Evolutionary conservation across 805 yeast species (phyloP), one percentile per base, ranked within the genome.

Genomic region (Metschnikowia peoriensis): DNA sequence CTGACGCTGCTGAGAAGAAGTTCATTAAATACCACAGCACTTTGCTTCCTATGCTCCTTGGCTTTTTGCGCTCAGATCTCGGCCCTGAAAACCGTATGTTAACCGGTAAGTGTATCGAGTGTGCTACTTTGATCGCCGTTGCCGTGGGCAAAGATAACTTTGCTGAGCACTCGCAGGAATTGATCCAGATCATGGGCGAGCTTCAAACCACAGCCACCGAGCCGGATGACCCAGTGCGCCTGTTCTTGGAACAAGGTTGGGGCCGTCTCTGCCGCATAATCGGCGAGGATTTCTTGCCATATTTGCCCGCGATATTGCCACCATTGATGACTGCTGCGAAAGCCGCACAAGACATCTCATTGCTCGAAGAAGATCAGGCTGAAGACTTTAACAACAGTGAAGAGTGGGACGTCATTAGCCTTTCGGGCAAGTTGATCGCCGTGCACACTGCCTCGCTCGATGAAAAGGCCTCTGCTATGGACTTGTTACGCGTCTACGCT

Each of bases 101-200:
- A 59, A 89, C 88, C 66, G 98, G 96, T 22, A 93, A 92, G 70
- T 89, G 97, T 62, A 89, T 94, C 59, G 99, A 94, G 72, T 94
- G 99, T 71, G 85, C 97, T 7, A 89, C 98, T 1, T 77, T 94
- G 62, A 91, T 94, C 66, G 97, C 97, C 0, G 76, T 85, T 43
- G 98, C 99, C 14, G 98, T 94, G 29, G 98, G 98, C 22, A 86
- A 85, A 64, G 97, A 91, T 60, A 89, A 87, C 66, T 93, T 94
- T 66, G 70, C 81, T 16, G 84, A 89, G 27, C 87, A 89, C 62
- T 83, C 88, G 45, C 82, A 80, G 55, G 90, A 88, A 60, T 72
- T 93, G 52, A 85, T 91, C 47, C 82, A 82, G 59, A 72, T 88
- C 28, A 85, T 90, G 60, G 88, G 85, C 14, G 72, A 77, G 28